Evolutionary conservation across 2,329 filamentous ascomycete genomes (phyloP).

Genomic region (Pyrenophora teres): DNA sequence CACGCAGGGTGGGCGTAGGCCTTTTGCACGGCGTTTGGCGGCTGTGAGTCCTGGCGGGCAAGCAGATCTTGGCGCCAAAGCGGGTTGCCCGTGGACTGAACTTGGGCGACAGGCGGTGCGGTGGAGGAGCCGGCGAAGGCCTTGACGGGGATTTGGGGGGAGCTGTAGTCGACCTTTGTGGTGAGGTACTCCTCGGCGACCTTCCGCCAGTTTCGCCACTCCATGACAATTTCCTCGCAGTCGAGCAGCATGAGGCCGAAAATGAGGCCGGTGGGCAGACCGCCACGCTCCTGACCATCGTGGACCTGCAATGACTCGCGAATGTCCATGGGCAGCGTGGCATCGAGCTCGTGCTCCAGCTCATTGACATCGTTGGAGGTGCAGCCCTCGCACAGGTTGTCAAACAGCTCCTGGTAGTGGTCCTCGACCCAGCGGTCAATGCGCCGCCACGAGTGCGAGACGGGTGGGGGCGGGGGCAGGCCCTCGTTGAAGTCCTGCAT

Average conservation of each 20-base stretch:
- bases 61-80: conserved; percentile 86
- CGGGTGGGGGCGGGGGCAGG: conserved; percentile 83
- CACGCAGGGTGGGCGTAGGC: conserved; percentile 91
- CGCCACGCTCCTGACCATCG: conserved; percentile 96
- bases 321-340: conserved; percentile 89
- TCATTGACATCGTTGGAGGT: conserved; percentile 96
- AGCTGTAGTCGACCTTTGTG: conserved; percentile 57
- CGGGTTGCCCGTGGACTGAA: conserved; percentile 60
- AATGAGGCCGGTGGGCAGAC: conserved; percentile 86
- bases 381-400: conserved; percentile 90
- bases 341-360: conserved; percentile 92
- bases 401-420: conserved; percentile 91
- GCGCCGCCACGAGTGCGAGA: conserved; percentile 87
- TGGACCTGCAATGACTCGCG: conserved; percentile 89
- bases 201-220: conserved; percentile 94
- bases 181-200: conserved; percentile 89
- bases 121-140: conserved; percentile 72
- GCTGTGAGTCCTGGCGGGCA: conserved; percentile 84
- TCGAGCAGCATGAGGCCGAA: conserved; percentile 95
- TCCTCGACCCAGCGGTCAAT: conserved; percentile 95
- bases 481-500: conserved; percentile 97
- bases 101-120: conserved; percentile 64
- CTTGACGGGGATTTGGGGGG: conserved; percentile 71
- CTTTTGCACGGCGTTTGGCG: conserved; percentile 83
- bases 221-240: conserved; percentile 96